Percentiles rank a stretch among this genome's conserved stretches.
Conservation (phyloP, 129 eudicot species). For the Escallonia herrerae region DNA sequence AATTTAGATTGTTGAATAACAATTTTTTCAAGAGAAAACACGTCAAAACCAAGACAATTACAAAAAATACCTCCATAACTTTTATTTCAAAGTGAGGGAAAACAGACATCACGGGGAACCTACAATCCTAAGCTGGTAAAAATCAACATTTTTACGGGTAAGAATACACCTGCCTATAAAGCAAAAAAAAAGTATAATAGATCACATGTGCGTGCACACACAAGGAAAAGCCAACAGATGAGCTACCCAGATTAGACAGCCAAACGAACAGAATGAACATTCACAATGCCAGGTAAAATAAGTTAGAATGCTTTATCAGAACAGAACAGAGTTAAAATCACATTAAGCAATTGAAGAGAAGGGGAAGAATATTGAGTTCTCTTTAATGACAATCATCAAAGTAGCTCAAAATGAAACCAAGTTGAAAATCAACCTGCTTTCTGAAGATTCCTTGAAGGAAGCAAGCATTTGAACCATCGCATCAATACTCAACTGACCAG, state of each 20-base stretch:
- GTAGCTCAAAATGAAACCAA: background rate
- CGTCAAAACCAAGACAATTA: no score
- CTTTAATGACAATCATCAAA: background rate
- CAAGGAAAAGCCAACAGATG: background rate
- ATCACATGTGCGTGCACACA: no score
- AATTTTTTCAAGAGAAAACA: no score
- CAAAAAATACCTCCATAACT: no score
- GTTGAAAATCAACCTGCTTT: constrained; percentile 38
- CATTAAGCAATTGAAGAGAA: background rate
- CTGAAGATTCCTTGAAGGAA: constrained; percentile 77
- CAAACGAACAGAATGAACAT: background rate
- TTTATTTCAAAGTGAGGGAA: no score
- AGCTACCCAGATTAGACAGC: background rate
- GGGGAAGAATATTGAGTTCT: background rate
- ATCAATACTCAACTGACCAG: constrained; percentile 59
- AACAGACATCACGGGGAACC: no score
- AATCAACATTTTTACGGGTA: no score
- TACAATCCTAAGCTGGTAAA: no score
- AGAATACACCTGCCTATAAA: no score
- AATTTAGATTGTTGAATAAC: no score
- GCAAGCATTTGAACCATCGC: constrained; percentile 83
- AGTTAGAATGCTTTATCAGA: no score
- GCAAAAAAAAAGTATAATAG: no score
- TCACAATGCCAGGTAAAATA: background rate
- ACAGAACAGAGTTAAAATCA: background rate